A percentile compares a stretch with the other conserved stretches of the same genome.
These are phyloP conservation scores for Penicillium samsonianum DNA, from an alignment of 495 filamentous ascomycete species.

Conservation along the genomic window DNA sequence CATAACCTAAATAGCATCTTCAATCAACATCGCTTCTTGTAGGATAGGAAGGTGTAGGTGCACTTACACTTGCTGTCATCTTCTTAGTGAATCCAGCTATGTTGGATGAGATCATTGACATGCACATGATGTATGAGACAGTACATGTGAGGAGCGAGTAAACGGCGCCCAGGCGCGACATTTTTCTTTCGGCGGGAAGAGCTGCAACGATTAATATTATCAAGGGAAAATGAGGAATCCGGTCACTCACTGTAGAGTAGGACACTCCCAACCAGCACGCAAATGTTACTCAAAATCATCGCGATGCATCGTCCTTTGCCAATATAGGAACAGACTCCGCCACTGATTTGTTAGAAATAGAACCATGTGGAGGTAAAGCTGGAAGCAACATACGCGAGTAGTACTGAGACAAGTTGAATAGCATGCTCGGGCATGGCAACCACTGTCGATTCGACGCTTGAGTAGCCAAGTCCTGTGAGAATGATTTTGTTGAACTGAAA, in stretches of 20 bases:
- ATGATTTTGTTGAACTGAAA: constrained; percentile 20
- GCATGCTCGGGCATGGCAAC: constrained; percentile 17
- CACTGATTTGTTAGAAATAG: background rate
- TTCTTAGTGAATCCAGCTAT: constrained; percentile 36
- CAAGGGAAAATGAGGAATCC: no score
- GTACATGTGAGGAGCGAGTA: background rate
- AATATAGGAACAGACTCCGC: background rate
- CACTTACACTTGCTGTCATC: constrained; percentile 17
- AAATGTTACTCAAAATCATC: constrained; percentile 11
- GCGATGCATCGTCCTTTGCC: constrained; percentile 5
- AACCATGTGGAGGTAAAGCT: no score
- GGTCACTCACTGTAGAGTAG: constrained; percentile 10
- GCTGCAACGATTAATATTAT: no score
- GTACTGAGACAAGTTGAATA: constrained; percentile 11
- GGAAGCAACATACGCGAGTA: background rate
- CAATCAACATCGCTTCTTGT: background rate
- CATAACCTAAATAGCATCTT: constrained; percentile 13
- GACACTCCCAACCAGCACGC: constrained; percentile 14
- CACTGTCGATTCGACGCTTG: constrained; percentile 10
- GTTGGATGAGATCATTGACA: constrained; percentile 33
- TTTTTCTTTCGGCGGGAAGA: no score
- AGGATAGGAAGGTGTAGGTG: no score
- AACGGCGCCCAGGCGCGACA: no score
- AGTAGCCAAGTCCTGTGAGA: constrained; percentile 19
- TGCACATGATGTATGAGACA: constrained; percentile 27